These are phyloP conservation scores for Phytophthora constricta DNA, from an alignment of 352 stramenopile species.

Conservation along the genomic window DNA sequence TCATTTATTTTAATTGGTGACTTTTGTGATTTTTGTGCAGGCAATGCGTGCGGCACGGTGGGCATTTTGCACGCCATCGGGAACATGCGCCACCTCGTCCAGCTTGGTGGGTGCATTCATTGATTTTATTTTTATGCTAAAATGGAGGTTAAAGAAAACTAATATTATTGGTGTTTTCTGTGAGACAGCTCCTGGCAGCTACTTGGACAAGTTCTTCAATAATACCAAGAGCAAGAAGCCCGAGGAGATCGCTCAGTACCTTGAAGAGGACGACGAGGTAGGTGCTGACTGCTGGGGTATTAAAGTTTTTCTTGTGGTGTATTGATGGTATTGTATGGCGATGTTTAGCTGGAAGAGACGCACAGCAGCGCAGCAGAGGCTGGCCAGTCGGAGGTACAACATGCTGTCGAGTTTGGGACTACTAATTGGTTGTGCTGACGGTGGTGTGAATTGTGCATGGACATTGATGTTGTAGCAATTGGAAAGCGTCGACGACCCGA, in stretches of 20 bases:
- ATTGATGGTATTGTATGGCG: neutral
- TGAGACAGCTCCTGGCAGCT: slow-evolving; percentile 57
- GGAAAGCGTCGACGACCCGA: slow-evolving; percentile 89
- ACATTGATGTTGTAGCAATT: slow-evolving; percentile 64
- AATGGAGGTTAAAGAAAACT: neutral
- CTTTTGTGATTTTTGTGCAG: slow-evolving; percentile 29
- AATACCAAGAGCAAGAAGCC: slow-evolving; percentile 82
- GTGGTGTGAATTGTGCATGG: neutral
- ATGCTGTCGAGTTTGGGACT: neutral
- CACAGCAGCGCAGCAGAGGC: slow-evolving; percentile 92
- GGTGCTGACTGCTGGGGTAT: neutral
- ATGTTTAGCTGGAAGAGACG: slow-evolving; percentile 88
- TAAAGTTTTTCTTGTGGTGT: neutral
- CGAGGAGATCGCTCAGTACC: slow-evolving; percentile 81
- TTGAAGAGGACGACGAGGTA: slow-evolving; percentile 92
- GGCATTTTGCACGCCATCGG: slow-evolving; percentile 94
- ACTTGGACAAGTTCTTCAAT: slow-evolving; percentile 86
- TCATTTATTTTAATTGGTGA: neutral
- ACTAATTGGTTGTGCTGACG: neutral
- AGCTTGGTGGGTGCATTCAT: slow-evolving; percentile 52
- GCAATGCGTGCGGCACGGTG: slow-evolving; percentile 97
- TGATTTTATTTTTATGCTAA: neutral
- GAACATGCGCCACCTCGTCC: slow-evolving; percentile 87
- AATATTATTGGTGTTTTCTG: neutral
- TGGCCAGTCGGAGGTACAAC: slow-evolving; percentile 84